phyloP scores from a whole-genome alignment of 2,329 filamentous ascomycete species.

The Pezizomycotina sp. region DNA sequence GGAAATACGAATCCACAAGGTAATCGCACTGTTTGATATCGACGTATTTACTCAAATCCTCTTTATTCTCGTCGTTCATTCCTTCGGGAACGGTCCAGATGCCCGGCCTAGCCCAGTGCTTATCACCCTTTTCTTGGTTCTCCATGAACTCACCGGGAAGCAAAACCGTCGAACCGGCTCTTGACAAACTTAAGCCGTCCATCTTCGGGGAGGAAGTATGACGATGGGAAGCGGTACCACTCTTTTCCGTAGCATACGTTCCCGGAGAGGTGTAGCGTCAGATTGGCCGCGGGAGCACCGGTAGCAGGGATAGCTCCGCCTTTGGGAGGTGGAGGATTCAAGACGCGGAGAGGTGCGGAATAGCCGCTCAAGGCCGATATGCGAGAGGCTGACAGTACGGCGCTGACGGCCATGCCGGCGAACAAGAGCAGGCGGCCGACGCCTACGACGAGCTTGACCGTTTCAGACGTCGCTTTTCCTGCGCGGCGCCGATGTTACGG shows the following conservation, averaged over 20 bases:
- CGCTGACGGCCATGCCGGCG: slow-evolving; percentile 50
- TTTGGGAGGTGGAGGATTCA: slow-evolving; percentile 60
- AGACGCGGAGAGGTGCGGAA: slow-evolving; percentile 25
- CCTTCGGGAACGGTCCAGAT: slow-evolving; percentile 66
- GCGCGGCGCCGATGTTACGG: background rate
- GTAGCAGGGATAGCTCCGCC: slow-evolving; percentile 31
- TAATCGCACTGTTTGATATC: slow-evolving; percentile 48
- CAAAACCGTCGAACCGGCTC: slow-evolving; percentile 74
- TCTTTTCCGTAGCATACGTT: slow-evolving; percentile 80
- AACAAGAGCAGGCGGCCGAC: no score
- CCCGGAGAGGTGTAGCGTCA: slow-evolving; percentile 15
- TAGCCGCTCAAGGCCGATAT: background rate
- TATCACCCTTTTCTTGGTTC: slow-evolving; percentile 29
- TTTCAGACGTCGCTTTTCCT: no score
- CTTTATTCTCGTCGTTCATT: slow-evolving; percentile 82
- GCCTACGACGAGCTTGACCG: no score
- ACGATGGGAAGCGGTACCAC: slow-evolving; percentile 94
- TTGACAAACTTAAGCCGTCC: slow-evolving; percentile 79
- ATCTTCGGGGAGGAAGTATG: slow-evolving; percentile 70
- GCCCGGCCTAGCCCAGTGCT: slow-evolving; percentile 33
- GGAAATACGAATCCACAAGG: slow-evolving; percentile 73
- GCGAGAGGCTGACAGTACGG: slow-evolving; percentile 3
- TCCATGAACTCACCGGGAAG: slow-evolving; percentile 82
- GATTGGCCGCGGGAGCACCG: no score
- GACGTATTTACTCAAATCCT: slow-evolving; percentile 76